phyloP scores from a whole-genome alignment of 2,329 filamentous ascomycete genomes.

The Trichophyton benhamiae region DNA sequence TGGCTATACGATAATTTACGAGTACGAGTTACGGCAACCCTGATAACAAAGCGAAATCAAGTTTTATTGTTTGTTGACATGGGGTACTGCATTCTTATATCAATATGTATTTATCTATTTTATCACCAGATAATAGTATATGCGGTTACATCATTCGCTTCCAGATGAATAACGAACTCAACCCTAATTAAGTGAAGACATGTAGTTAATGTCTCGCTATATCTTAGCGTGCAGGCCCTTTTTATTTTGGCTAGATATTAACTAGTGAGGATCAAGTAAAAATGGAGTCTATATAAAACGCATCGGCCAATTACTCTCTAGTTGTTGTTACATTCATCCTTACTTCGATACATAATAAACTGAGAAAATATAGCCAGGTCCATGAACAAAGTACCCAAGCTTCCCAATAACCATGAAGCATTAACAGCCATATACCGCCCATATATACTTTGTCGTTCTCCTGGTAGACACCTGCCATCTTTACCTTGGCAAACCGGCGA shows the following conservation, averaged over 20 bases:
- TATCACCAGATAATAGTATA: no score
- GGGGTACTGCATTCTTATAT: neutral
- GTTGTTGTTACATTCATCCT: constrained; percentile 18
- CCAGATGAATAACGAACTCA: no score
- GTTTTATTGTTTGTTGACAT: neutral
- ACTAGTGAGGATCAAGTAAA: no score
- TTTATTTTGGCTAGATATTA: no score
- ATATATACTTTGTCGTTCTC: constrained; percentile 58
- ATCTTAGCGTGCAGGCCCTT: no score
- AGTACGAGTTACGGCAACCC: neutral
- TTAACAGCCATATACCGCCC: constrained; percentile 78
- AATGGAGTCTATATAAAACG: neutral
- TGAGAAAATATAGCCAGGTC: constrained; percentile 82
- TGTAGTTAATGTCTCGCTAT: no score
- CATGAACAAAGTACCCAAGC: constrained; percentile 71
- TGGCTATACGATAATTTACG: neutral
- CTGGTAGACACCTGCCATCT: constrained; percentile 43
- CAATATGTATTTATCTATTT: no score
- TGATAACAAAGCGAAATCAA: neutral
- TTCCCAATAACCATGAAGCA: constrained; percentile 78
- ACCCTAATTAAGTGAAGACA: no score
- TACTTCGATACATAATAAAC: constrained; percentile 66
- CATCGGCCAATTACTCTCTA: neutral
- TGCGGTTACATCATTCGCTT: no score
- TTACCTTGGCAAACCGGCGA: constrained; percentile 53